Percentiles rank a stretch among this genome's conserved stretches.
Conservation (phyloP, 2,329 filamentous ascomycete genomes). For the Penicillium sp. region DNA sequence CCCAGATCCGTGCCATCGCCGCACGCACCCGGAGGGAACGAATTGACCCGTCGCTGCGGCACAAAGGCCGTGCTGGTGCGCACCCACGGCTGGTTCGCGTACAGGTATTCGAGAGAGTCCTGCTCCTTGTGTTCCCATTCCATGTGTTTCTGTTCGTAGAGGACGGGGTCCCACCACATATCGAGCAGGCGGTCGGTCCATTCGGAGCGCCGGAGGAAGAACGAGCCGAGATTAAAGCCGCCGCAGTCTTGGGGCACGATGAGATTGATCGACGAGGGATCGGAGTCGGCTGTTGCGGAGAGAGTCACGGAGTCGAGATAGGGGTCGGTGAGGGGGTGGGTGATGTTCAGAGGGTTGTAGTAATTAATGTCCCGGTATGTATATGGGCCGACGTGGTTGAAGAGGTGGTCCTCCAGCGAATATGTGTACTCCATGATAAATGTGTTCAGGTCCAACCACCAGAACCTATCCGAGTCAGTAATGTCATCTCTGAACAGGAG, state of each 20-base stretch:
- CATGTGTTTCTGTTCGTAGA: constrained; percentile 98
- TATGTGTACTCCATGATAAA: constrained; percentile 95
- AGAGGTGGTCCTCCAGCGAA: constrained; percentile 86
- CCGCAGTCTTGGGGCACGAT: constrained; percentile 89
- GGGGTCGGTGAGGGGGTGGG: constrained; percentile 68
- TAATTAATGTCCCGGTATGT: constrained; percentile 94
- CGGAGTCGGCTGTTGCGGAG: constrained; percentile 72
- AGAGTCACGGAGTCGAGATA: constrained; percentile 73
- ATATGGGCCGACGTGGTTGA: constrained; percentile 68
- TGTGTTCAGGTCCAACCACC: constrained; percentile 98
- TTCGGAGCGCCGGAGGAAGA: constrained; percentile 78
- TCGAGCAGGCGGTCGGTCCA: constrained; percentile 93
- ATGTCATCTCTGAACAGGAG: not conserved
- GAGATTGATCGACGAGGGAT: constrained; percentile 75
- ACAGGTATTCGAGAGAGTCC: constrained; percentile 88
- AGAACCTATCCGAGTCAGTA: constrained; percentile 64
- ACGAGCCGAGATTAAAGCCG: constrained; percentile 94
- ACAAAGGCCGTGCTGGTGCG: constrained; percentile 84
- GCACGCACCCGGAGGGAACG: constrained; percentile 87
- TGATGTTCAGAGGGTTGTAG: constrained; percentile 92
- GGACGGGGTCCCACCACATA: constrained; percentile 97
- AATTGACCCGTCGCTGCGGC: constrained; percentile 87
- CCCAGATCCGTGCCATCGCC: constrained; percentile 57
- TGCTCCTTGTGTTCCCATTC: constrained; percentile 99
- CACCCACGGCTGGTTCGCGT: constrained; percentile 87